Percentiles rank a stretch among this genome's conserved stretches.
phyloP scores from a whole-genome alignment of 2,329 filamentous ascomycete genomes.

The Hymenoscyphus linearis region DNA sequence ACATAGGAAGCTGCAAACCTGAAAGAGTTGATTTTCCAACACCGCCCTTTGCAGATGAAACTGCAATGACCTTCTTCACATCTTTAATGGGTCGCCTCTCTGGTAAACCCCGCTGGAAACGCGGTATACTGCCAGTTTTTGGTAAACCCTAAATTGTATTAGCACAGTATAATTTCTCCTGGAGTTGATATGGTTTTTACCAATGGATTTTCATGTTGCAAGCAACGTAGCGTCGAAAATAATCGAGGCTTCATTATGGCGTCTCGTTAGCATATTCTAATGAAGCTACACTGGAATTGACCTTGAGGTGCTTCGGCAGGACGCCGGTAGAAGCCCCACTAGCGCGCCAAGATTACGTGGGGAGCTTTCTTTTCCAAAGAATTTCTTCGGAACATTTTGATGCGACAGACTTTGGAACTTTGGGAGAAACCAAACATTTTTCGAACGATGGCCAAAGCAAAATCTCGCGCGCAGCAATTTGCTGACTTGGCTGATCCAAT shows the following conservation, averaged over 20 bases:
- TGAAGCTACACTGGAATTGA: background rate
- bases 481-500: slow-evolving; percentile 55
- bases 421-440: background rate
- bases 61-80: slow-evolving; percentile 89
- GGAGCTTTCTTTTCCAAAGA: slow-evolving; percentile 20
- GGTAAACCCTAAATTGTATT: slow-evolving; percentile 69
- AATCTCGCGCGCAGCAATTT: slow-evolving; percentile 51
- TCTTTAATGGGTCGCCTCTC: slow-evolving; percentile 74
- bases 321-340: slow-evolving; percentile 20
- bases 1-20: slow-evolving; percentile 43
- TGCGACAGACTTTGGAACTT: background rate
- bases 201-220: slow-evolving; percentile 82
- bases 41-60: slow-evolving; percentile 96
- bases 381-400: slow-evolving; percentile 10
- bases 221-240: slow-evolving; percentile 49
- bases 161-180: background rate
- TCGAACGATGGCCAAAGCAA: slow-evolving; percentile 44
- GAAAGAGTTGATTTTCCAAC: slow-evolving; percentile 95
- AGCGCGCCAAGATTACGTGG: slow-evolving; percentile 23
- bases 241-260: slow-evolving; percentile 34
- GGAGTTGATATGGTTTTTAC: slow-evolving; percentile 41
- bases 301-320: background rate
- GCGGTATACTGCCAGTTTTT: slow-evolving; percentile 66
- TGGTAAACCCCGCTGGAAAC: slow-evolving; percentile 76
- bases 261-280: background rate